Evolutionary conservation across 192 early-diverging fungal species (phyloP), one percentile per base, ranked within the genome.

Genomic region (Coemansia sp.): DNA sequence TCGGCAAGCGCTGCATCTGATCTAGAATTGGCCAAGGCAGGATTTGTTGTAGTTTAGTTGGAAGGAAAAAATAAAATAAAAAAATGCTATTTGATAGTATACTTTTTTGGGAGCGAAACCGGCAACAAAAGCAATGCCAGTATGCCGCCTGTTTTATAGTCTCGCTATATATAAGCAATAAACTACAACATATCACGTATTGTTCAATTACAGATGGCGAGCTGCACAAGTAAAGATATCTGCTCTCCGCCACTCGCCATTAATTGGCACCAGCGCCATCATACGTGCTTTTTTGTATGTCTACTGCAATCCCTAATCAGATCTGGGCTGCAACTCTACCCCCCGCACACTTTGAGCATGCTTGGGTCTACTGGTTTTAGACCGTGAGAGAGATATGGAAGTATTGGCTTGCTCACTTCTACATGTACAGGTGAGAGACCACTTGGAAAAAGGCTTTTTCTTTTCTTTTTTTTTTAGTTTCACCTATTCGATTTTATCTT

Each of bases 301-400:
- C 7, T 35, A 33, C 30, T 32, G 32, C 30, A 17, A 23, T 58
- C 33, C 4, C 32, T 30, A 28, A 17, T 14, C 5, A 7, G 14
- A 16, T 26, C 13, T 28, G 26, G 28, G 28, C 13, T 30, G 53
- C 30, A 33, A 30, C 53, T 0, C 30, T 9, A 55, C 26, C 0
- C 50, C 52, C 52, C 52, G 52, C 52, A 52, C 30, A 32, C 30
- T 33, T 32, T 16, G 30, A 33, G 17, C 30, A 2, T 58, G 32
- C 13, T 32, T 23, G 30, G 28, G 26, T 17, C 53, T 57, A 57
- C 53, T 28, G 28, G n/a, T 57, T 30, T 26, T 16, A 57, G 13
- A 16, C 53, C 53, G 42, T 32, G 66, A 28, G 39, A 44, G 37
- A 30, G 39, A 44, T 68, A 60, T 43, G 55, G 43, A 32, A 42